Percentiles rank a stretch among this genome's conserved stretches.
Conservation (phyloP, 2,329 filamentous ascomycete species). For the Decorospora gaudefroyi region DNA sequence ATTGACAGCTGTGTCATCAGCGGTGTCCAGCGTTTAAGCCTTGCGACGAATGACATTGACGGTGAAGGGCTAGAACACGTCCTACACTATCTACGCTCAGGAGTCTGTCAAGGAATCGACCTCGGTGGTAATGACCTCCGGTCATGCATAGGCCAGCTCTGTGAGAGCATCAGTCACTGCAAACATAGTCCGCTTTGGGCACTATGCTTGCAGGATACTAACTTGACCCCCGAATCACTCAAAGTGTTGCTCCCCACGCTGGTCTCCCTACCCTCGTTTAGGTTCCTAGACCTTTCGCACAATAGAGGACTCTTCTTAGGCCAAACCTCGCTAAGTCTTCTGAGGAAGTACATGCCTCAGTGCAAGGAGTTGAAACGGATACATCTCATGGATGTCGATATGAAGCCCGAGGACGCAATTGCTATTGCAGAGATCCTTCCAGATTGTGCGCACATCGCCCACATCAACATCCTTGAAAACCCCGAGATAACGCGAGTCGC, state of each 20-base stretch:
- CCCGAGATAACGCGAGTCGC: conserved; percentile 71
- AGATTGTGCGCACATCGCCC: conserved; percentile 78
- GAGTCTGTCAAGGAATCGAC: conserved; percentile 84
- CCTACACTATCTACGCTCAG: conserved; percentile 72
- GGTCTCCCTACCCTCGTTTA: conserved; percentile 70
- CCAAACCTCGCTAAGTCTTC: conserved; percentile 72
- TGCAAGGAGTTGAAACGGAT: conserved; percentile 78
- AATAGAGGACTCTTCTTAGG: conserved; percentile 80
- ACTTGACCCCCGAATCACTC: conserved; percentile 72
- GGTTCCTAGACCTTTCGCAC: conserved; percentile 90
- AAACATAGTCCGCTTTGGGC: conserved; percentile 69
- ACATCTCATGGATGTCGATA: conserved; percentile 80
- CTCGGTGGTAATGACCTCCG: conserved; percentile 79
- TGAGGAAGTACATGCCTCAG: conserved; percentile 84
- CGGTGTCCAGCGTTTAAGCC: conserved; percentile 75
- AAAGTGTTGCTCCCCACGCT: conserved; percentile 76
- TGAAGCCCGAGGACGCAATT: conserved; percentile 87
- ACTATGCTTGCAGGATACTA: conserved; percentile 83
- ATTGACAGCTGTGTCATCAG: conserved; percentile 82
- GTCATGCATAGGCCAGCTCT: conserved; percentile 53
- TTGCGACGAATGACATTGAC: conserved; percentile 81
- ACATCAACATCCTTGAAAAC: conserved; percentile 87
- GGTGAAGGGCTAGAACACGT: conserved; percentile 75
- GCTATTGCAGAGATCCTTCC: conserved; percentile 87
- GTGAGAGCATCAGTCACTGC: conserved; percentile 58